Conservation (phyloP, 2,329 filamentous ascomycete species). For the Colletotrichum camelliae region DNA sequence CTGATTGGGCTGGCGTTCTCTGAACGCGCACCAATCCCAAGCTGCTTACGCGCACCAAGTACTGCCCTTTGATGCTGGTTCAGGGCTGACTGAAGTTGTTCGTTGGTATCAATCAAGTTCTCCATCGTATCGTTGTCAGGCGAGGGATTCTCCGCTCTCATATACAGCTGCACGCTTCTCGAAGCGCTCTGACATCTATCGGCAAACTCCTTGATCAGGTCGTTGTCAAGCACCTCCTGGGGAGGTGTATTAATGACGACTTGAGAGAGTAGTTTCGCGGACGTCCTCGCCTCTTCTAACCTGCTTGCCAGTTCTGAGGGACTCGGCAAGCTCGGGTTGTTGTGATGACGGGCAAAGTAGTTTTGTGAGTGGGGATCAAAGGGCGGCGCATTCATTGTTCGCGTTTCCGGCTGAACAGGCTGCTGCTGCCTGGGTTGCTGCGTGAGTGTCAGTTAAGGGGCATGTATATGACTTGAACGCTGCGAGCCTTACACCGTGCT, state of each 20-base stretch:
- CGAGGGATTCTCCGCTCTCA: slow-evolving; percentile 76
- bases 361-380: slow-evolving; percentile 55
- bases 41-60: slow-evolving; percentile 63
- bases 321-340: slow-evolving; percentile 61
- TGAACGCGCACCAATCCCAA: slow-evolving; percentile 43
- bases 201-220: slow-evolving; percentile 91
- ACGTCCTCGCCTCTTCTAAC: slow-evolving; percentile 89
- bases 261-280: slow-evolving; percentile 90
- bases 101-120: slow-evolving; percentile 91
- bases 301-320: slow-evolving; percentile 80
- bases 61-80: slow-evolving; percentile 86
- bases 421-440: background rate
- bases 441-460: slow-evolving; percentile 15
- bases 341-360: slow-evolving; percentile 61
- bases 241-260: slow-evolving; percentile 86
- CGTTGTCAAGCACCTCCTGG: slow-evolving; percentile 77
- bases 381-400: slow-evolving; percentile 47
- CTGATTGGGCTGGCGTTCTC: slow-evolving; percentile 29
- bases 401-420: slow-evolving; percentile 33
- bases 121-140: slow-evolving; percentile 96
- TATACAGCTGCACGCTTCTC: slow-evolving; percentile 84
- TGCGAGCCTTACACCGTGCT: slow-evolving; percentile 51
- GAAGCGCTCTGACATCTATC: slow-evolving; percentile 84
- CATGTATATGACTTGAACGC: background rate
- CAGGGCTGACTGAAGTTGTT: slow-evolving; percentile 82